These are phyloP conservation scores for Puccinia triticina DNA, from an alignment of 1,284 basidiomycete genomes.

Conservation along the genomic window DNA sequence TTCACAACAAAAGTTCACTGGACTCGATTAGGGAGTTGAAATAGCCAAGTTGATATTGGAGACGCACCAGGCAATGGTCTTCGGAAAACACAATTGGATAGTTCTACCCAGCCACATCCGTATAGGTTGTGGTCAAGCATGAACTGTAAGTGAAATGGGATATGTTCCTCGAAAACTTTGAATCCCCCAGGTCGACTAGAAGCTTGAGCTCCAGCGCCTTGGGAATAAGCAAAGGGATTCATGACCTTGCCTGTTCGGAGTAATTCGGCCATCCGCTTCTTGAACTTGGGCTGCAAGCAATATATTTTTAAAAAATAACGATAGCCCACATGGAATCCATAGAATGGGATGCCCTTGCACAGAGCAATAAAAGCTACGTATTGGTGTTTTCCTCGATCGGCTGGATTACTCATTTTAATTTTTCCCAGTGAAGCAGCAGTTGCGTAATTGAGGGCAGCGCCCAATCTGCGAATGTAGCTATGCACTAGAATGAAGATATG, in stretches of 20 bases:
- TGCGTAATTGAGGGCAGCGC: conserved; percentile 74
- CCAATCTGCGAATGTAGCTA: conserved; percentile 70
- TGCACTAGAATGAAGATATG: conserved; percentile 74
- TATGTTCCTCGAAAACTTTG: conserved; percentile 73
- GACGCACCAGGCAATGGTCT: conserved; percentile 63
- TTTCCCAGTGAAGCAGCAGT: conserved; percentile 68
- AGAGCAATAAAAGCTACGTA: conserved; percentile 68
- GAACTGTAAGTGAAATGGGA: conserved; percentile 87
- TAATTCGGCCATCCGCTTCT: conserved; percentile 73
- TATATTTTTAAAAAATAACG: conserved; percentile 87
- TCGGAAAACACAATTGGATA: conserved; percentile 64
- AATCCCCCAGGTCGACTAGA: conserved; percentile 64
- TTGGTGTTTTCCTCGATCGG: conserved; percentile 52
- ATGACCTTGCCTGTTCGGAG: conserved; percentile 75
- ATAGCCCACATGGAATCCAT: conserved; percentile 86
- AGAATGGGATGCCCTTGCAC: conserved; percentile 93
- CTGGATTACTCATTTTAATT: conserved; percentile 63
- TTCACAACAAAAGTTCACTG: background rate
- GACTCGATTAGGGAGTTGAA: background rate
- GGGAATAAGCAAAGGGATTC: conserved; percentile 59
- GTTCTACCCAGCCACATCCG: conserved; percentile 85
- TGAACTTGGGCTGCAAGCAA: conserved; percentile 71
- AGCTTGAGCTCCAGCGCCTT: background rate
- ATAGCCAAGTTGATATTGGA: background rate
- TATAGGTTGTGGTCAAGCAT: conserved; percentile 94